phyloP scores from a whole-genome alignment of 345 rosid genomes.

The Eutrema japonicum region DNA sequence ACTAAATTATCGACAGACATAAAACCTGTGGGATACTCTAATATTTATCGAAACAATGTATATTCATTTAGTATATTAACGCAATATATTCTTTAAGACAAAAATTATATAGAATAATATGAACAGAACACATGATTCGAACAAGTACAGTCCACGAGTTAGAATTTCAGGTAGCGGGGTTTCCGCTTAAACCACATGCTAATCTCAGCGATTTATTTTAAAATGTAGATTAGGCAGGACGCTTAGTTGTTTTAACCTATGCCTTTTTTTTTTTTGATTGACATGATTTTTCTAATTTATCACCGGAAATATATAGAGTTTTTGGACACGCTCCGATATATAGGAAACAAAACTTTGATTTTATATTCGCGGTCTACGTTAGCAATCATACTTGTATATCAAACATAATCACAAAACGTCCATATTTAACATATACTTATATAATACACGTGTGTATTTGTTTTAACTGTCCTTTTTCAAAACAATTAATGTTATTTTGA shows the following conservation, averaged over 20 bases:
- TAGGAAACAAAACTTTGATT: not conserved
- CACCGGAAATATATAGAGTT: not conserved
- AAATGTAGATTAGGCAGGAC: slow-evolving; percentile 28
- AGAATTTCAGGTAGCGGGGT: slow-evolving; percentile 54
- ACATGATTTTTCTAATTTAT: not conserved
- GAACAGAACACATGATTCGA: slow-evolving; percentile 31
- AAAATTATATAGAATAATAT: slow-evolving; percentile 15
- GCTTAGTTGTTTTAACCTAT: slow-evolving; percentile 35
- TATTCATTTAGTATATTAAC: too few species aligned
- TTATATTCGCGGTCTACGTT: slow-evolving; percentile 1
- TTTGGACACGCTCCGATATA: not conserved
- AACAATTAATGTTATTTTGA: not conserved
- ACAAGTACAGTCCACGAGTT: slow-evolving; percentile 29
- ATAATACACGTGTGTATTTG: not conserved
- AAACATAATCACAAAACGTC: too few species aligned
- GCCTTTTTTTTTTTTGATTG: not conserved
- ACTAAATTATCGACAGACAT: not conserved
- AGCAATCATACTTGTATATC: slow-evolving; percentile 8
- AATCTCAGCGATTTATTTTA: slow-evolving; percentile 21
- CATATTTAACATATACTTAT: not conserved
- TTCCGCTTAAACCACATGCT: slow-evolving; percentile 58
- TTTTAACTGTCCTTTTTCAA: not conserved
- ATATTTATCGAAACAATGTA: not conserved
- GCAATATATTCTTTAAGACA: not conserved
- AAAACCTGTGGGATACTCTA: not conserved